Conservation (phyloP, 176 grass and related monocot genomes). For the Triticum dicoccoides region DNA sequence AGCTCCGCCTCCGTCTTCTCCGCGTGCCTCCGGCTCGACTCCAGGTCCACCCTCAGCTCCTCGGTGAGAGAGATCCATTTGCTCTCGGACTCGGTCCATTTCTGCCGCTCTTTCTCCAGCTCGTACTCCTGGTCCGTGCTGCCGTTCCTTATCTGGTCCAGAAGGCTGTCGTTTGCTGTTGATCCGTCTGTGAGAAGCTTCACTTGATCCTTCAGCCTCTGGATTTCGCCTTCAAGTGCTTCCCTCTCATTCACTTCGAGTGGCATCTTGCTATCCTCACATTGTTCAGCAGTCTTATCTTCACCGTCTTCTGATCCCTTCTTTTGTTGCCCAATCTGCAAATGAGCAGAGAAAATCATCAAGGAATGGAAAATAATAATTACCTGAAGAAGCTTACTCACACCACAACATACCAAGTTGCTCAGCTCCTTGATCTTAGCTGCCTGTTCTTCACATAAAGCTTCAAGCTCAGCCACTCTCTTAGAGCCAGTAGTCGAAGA, state of each 20-base stretch:
- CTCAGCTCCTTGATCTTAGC: conserved; percentile 69
- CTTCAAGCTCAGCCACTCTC: conserved; percentile 81
- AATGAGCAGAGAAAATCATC: conserved; percentile 23
- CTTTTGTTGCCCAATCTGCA: conserved; percentile 66
- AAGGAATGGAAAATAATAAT: conserved; percentile 23
- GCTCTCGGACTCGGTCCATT: conserved; percentile 94
- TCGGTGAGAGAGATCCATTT: conserved; percentile 93
- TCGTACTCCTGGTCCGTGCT: conserved; percentile 47
- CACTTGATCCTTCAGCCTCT: conserved; percentile 54
- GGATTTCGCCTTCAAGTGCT: conserved; percentile 45
- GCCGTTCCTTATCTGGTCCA: conserved; percentile 77
- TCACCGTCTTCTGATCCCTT: conserved; percentile 36
- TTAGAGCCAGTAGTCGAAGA: conserved; percentile 31
- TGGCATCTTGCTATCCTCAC: conserved; percentile 13
- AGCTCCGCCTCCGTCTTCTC: conserved; percentile 83
- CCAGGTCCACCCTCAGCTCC: conserved; percentile 81
- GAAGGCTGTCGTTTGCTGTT: conserved; percentile 43
- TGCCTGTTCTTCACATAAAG: conserved; percentile 80
- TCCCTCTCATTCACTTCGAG: conserved; percentile 36
- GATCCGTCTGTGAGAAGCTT: conserved; percentile 26
- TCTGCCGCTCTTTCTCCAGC: conserved; percentile 77
- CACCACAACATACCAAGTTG: conserved; percentile 46
- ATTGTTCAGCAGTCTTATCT: conserved; percentile 20
- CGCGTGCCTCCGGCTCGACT: conserved; percentile 70
- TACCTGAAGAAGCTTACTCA: conserved; percentile 12